phyloP scores from a whole-genome alignment of 441 rosid genomes.

The Aquilaria agallochum region DNA sequence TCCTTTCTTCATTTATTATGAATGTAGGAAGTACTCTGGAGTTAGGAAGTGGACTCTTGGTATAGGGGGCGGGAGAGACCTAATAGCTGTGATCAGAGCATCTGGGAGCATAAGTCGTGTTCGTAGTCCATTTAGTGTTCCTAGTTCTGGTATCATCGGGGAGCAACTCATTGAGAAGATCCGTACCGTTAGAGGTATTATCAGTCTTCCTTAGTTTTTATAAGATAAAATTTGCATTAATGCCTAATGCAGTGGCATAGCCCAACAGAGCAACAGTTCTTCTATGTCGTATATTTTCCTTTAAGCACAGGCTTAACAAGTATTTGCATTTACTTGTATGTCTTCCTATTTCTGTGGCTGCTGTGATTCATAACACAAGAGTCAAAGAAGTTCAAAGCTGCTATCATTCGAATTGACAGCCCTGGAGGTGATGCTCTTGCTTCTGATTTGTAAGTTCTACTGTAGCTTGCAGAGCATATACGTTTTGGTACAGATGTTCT shows the following conservation, averaged over 20 bases:
- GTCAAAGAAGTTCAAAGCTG: conserved; percentile 80
- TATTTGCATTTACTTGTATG: conserved; percentile 11
- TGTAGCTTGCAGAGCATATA: not conserved
- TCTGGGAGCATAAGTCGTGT: conserved; percentile 94
- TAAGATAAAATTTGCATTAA: no score
- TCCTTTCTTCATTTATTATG: conserved; percentile 11
- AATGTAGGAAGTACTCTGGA: conserved; percentile 71
- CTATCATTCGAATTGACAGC: conserved; percentile 88
- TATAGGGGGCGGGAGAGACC: conserved; percentile 73
- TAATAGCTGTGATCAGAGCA: conserved; percentile 87
- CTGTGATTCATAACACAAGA: conserved; percentile 30
- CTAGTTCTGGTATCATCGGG: conserved; percentile 68
- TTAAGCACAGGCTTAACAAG: conserved; percentile 3
- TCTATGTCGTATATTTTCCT: not conserved
- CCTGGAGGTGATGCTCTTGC: conserved; percentile 99
- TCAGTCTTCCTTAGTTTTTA: conserved; percentile 6
- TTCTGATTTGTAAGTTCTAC: conserved; percentile 90
- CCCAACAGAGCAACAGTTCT: no score
- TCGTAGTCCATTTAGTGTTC: conserved; percentile 56
- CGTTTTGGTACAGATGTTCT: not conserved
- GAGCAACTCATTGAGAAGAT: conserved; percentile 92
- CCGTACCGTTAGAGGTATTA: conserved; percentile 74
- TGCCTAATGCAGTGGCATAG: no score
- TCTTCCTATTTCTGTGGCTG: conserved; percentile 10
- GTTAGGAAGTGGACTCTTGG: conserved; percentile 90